Evolutionary conservation across 805 yeast species (phyloP), one percentile per base, ranked within the genome.

Genomic region (Wickerhamiella kurtzmanii): DNA sequence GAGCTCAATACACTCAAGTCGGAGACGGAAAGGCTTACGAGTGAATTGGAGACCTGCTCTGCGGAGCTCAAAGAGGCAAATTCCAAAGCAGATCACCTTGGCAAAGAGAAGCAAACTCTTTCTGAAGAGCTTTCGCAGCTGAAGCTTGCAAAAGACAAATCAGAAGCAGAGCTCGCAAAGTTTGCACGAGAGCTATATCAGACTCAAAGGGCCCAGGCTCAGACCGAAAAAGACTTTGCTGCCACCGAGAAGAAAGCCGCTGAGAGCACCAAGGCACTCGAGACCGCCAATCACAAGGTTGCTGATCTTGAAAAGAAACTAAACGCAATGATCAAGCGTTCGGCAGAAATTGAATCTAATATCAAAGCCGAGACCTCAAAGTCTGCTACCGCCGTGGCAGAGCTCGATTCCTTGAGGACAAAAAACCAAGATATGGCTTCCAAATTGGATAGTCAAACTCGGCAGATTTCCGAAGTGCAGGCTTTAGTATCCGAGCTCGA

Each of bases 81-180:
- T 3, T 32, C 41, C 18, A 17, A 38, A 25, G 22, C 41, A 13
- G 25, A 17, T 22, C 11, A 8, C n/a, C 25, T 38, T 18, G 41
- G 41, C 22, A 13, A 25, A 5, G 22, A 38, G 18, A 19, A 36
- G 28, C 11, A 20, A 2, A 45, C 47, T 19, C 39, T 22, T 11
- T 8, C n/a, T 2, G 28, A 22, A 3, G 53, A 68, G 49, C 54
- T 71, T 15, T 58, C 58, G 3, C 49, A 58, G 1, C 47, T 65
- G 5, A 69, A 65, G 40, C 61, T 60, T 6, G 73, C 71, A 11
- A 80, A 77, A 54, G 69, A 70, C 21, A 79, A 74, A 52, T 82
- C 89, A 1, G 96, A 88, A 56, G 80, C 77, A 49, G 96, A 95
- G 3, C 80, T 88, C 44, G 87, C 87, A 59, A 87, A 86, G 55